Conservation (phyloP, 1,284 basidiomycete genomes). For the Austroboletus niveus region DNA sequence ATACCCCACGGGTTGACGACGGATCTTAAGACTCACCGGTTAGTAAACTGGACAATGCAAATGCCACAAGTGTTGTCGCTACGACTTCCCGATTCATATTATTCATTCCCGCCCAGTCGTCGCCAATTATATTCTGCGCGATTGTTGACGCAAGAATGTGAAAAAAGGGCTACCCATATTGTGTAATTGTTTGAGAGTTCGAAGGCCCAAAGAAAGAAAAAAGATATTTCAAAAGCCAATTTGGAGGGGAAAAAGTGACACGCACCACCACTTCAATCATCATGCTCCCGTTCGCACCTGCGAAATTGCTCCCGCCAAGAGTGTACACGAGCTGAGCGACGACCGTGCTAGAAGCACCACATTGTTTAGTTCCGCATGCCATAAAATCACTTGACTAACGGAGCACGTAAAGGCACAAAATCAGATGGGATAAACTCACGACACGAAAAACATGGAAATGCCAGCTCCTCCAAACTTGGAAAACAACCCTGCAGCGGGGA, state of each 20-base stretch:
- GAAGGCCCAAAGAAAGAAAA: neutral
- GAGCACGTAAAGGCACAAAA: neutral
- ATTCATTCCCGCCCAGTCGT: slow-evolving; percentile 45
- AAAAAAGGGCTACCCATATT: slow-evolving; percentile 80
- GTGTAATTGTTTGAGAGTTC: neutral
- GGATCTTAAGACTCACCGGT: slow-evolving; percentile 57
- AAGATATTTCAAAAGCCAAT: neutral
- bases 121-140: slow-evolving; percentile 52
- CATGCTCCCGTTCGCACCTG: slow-evolving; percentile 93
- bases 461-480: slow-evolving; percentile 83
- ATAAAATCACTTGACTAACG: neutral
- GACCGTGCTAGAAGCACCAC: slow-evolving; percentile 36
- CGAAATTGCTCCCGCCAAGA: slow-evolving; percentile 85
- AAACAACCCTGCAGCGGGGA: slow-evolving; percentile 84
- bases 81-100: slow-evolving; percentile 73
- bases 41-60: slow-evolving; percentile 86
- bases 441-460: slow-evolving; percentile 93
- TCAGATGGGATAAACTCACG: slow-evolving; percentile 43
- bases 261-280: slow-evolving; percentile 96
- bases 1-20: neutral
- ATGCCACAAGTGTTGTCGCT: slow-evolving; percentile 90
- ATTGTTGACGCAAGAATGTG: slow-evolving; percentile 88
- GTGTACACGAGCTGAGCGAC: slow-evolving; percentile 87
- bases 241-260: slow-evolving; percentile 15
- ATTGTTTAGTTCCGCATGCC: neutral